A percentile compares a stretch with the other conserved stretches of the same genome.
These are phyloP conservation scores for Pestalotiopsis sp. DNA, from an alignment of 2,329 filamentous ascomycete genomes.

Conservation along the genomic window DNA sequence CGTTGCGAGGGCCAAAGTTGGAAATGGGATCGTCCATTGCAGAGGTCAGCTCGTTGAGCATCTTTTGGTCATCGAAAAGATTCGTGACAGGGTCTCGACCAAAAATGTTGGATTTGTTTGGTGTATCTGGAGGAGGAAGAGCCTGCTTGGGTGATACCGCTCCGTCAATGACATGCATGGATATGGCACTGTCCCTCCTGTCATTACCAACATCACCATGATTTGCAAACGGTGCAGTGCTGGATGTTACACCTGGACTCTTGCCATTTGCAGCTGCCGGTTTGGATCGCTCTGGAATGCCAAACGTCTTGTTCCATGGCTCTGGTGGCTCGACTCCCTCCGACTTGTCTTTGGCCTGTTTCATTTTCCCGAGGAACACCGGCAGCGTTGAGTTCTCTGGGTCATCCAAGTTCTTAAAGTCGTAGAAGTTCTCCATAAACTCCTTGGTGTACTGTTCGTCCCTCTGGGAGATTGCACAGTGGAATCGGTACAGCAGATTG, in stretches of 20 bases:
- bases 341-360: background rate
- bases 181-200: background rate
- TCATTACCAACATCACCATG: background rate
- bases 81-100: background rate
- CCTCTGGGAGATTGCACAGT: constrained; percentile 60
- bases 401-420: constrained; percentile 34
- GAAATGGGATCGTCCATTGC: constrained; percentile 65
- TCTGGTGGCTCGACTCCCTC: constrained; percentile 6
- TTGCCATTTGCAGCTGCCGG: constrained; percentile 2
- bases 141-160: background rate
- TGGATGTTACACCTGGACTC: background rate
- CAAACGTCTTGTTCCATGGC: constrained; percentile 23
- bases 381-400: constrained; percentile 18
- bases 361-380: constrained; percentile 5
- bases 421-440: constrained; percentile 43
- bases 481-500: constrained; percentile 69
- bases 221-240: background rate
- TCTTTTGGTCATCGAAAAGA: constrained; percentile 46
- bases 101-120: background rate
- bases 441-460: constrained; percentile 66
- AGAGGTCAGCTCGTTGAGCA: constrained; percentile 58
- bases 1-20: constrained; percentile 60
- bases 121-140: background rate
- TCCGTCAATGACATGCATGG: constrained; percentile 12
- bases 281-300: constrained; percentile 20